These are phyloP conservation scores for Mortierella antarctica DNA, from an alignment of 192 early-diverging fungal species.

Conservation along the genomic window DNA sequence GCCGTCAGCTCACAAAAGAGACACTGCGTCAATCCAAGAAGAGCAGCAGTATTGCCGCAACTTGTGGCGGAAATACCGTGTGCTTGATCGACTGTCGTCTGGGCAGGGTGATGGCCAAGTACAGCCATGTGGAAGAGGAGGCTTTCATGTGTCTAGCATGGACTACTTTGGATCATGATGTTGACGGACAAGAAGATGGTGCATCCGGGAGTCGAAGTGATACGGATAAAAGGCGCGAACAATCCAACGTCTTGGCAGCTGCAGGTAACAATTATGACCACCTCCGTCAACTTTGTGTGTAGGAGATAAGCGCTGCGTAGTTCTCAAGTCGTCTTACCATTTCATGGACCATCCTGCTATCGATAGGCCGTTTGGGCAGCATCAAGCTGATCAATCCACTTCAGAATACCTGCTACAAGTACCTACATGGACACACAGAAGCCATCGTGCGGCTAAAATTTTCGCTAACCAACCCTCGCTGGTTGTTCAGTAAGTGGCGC, in stretches of 20 bases:
- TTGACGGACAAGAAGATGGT: background rate
- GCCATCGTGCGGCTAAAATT: conserved; percentile 53
- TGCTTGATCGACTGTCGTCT: conserved; percentile 56
- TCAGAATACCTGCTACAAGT: conserved; percentile 58
- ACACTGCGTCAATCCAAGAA: background rate
- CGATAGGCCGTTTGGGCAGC: conserved; percentile 56
- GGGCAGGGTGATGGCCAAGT: conserved; percentile 56
- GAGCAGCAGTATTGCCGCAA: conserved; percentile 51
- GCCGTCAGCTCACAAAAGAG: background rate
- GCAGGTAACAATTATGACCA: conserved; percentile 27
- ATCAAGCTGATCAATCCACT: conserved; percentile 62
- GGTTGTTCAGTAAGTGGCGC: conserved; percentile 57
- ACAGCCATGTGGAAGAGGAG: conserved; percentile 61
- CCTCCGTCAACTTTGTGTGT: too few species aligned
- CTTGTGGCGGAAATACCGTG: conserved; percentile 57
- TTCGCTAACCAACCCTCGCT: conserved; percentile 54
- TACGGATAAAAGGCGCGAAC: background rate
- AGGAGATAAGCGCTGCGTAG: too few species aligned
- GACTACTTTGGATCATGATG: conserved; percentile 50
- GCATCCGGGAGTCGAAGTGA: background rate
- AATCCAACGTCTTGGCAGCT: conserved; percentile 53
- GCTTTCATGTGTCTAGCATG: conserved; percentile 61
- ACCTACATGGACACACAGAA: conserved; percentile 57
- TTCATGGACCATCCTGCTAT: too few species aligned
- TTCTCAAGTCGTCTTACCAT: too few species aligned